Percentiles rank a stretch among this genome's conserved stretches.
These are phyloP conservation scores for Cryphonectria japonica DNA, from an alignment of 2,329 filamentous ascomycete species.

Conservation along the genomic window DNA sequence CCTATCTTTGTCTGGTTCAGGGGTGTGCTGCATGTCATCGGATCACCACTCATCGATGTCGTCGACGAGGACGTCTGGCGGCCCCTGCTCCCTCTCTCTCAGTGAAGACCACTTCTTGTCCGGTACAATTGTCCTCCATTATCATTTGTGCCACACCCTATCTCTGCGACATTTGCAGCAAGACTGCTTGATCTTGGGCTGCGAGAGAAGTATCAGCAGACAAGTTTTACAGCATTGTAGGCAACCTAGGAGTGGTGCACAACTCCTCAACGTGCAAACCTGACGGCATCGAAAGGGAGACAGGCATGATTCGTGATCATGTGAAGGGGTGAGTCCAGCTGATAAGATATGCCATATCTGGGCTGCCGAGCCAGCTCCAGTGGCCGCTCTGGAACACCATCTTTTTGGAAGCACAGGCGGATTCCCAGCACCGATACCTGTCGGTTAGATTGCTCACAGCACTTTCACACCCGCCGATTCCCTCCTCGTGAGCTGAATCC, in stretches of 20 bases:
- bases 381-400: background rate
- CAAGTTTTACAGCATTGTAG: background rate
- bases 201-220: background rate
- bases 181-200: background rate
- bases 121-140: background rate
- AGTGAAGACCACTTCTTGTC: background rate
- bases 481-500: background rate
- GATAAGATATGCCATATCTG: background rate
- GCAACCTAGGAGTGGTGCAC: background rate
- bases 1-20: background rate
- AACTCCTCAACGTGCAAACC: background rate
- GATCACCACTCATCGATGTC: background rate
- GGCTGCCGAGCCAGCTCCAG: background rate
- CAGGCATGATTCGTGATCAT: background rate
- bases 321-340: background rate
- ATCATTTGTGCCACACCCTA: background rate
- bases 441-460: too few relatives aligned
- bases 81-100: too few relatives aligned
- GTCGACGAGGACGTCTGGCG: background rate
- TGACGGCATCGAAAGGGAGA: background rate
- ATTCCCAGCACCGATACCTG: background rate
- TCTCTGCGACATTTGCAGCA: background rate
- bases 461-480: background rate
- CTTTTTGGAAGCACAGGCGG: background rate
- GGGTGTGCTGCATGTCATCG: background rate